Evolutionary conservation across 495 filamentous ascomycete species (phyloP).

Genomic region (Terfezia claveryi): DNA sequence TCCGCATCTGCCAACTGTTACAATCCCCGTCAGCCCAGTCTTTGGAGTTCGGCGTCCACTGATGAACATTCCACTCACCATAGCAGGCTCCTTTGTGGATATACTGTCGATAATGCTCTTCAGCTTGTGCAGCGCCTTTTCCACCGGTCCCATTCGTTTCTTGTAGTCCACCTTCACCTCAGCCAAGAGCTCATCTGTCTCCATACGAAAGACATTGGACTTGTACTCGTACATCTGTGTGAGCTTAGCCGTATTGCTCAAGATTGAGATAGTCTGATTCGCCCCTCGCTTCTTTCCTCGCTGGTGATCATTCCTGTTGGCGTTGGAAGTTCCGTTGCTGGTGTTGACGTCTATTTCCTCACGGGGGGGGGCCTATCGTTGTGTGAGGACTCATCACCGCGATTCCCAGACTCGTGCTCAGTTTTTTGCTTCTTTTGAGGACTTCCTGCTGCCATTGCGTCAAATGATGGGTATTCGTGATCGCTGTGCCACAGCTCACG

Average conservation of each 20-base stretch:
- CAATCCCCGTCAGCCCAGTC: not conserved
- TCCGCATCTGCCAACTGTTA: conserved; percentile 42
- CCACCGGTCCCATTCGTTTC: conserved; percentile 38
- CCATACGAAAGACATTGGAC: conserved; percentile 62
- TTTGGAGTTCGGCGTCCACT: not conserved
- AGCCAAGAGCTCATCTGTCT: conserved; percentile 61
- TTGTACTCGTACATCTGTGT: conserved; percentile 26
- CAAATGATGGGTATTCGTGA: not conserved
- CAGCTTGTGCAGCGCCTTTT: conserved; percentile 46
- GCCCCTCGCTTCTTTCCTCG: no score
- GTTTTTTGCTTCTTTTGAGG: not conserved
- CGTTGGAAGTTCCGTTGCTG: no score
- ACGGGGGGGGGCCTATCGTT: no score
- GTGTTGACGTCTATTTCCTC: no score
- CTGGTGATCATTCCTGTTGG: no score
- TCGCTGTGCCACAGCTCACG: not conserved
- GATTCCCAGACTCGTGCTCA: not conserved
- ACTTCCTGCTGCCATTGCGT: not conserved
- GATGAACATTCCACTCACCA: conserved; percentile 23
- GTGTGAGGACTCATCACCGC: no score
- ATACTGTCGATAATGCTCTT: conserved; percentile 56
- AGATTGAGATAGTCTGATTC: no score
- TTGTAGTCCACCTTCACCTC: conserved; percentile 47
- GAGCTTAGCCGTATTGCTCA: not conserved
- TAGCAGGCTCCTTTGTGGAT: conserved; percentile 30